Evolutionary conservation across 768 basidiomycete species (phyloP).

Genomic region (Amanita rubescens): DNA sequence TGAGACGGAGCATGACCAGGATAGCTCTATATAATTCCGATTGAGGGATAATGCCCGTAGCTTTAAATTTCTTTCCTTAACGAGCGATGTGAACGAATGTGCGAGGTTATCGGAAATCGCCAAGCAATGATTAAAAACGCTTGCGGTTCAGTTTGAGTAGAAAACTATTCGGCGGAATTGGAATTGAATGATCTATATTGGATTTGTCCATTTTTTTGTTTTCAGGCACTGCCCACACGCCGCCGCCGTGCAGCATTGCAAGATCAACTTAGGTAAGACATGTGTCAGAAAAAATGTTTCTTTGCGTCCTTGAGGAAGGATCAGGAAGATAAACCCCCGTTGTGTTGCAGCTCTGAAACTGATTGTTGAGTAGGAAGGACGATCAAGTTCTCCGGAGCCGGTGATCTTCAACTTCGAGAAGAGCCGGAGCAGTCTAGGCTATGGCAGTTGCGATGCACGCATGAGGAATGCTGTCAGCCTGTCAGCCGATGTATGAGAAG

Average conservation of each 20-base stretch:
- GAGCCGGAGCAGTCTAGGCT: neutral
- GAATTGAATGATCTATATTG: neutral
- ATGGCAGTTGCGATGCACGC: neutral
- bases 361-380: neutral
- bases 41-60: too few relatives aligned
- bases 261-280: neutral
- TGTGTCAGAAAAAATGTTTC: neutral
- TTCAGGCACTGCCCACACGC: neutral
- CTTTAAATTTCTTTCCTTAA: too few relatives aligned
- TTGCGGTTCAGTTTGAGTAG: too few relatives aligned
- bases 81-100: too few relatives aligned
- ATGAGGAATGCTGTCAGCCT: neutral
- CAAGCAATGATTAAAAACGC: too few relatives aligned
- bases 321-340: neutral
- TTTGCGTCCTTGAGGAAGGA: neutral
- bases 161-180: too few relatives aligned
- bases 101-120: too few relatives aligned
- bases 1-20: too few relatives aligned
- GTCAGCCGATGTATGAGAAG: neutral
- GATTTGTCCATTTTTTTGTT: neutral
- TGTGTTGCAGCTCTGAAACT: neutral
- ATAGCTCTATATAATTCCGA: too few relatives aligned
- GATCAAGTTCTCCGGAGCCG: constrained; percentile 5
- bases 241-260: neutral
- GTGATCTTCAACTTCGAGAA: neutral